Evolutionary conservation across 2,329 filamentous ascomycete genomes (phyloP).

Genomic region (Penicillium sp.): DNA sequence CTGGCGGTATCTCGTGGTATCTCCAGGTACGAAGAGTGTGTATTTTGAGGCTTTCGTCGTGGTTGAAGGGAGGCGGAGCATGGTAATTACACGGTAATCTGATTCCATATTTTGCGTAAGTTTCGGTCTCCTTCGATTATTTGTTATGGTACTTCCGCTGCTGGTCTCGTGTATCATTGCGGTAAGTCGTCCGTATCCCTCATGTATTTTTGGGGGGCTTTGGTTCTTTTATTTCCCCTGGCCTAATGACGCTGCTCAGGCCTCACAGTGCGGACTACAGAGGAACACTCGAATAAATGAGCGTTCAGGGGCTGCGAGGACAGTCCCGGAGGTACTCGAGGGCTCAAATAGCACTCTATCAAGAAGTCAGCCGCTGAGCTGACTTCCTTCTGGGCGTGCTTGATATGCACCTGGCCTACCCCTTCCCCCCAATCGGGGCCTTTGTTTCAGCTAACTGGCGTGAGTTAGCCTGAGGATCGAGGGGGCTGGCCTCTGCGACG

Average conservation of each 20-base stretch:
- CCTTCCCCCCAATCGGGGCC: background rate
- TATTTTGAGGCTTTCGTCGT: background rate
- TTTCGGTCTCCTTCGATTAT: background rate
- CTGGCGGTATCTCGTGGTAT: slow-evolving; percentile 5
- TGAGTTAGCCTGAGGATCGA: background rate
- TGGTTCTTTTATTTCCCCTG: background rate
- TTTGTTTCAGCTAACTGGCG: background rate
- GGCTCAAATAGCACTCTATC: background rate
- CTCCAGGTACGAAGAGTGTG: background rate
- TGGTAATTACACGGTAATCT: background rate
- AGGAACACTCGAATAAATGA: background rate
- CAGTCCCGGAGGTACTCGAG: background rate
- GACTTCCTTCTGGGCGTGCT: background rate
- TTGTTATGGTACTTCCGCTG: background rate
- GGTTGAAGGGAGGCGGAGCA: background rate
- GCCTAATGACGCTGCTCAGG: too few relatives aligned
- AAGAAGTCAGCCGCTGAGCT: background rate
- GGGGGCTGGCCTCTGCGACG: background rate
- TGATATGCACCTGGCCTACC: background rate
- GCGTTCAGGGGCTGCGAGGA: background rate
- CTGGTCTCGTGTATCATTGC: background rate
- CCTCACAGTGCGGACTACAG: too few relatives aligned
- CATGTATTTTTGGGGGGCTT: background rate
- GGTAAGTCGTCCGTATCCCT: background rate
- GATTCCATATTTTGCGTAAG: background rate